phyloP scores from a whole-genome alignment of 352 stramenopile genomes.

The Pythium monospermum region DNA sequence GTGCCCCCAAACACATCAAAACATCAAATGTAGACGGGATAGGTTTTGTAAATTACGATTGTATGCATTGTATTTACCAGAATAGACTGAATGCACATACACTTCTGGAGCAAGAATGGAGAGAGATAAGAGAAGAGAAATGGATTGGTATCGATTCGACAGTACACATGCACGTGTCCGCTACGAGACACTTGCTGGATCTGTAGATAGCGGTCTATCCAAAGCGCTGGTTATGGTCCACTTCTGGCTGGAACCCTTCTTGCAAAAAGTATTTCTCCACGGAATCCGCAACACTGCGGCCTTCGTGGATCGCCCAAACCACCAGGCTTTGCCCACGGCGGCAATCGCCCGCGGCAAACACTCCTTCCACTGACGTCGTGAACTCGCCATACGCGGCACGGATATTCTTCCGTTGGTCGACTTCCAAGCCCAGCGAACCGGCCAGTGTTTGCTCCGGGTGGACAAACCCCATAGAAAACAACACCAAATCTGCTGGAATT shows the following conservation, averaged over 20 bases:
- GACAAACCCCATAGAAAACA: conserved; percentile 98
- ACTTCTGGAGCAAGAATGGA: not conserved
- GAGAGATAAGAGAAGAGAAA: not conserved
- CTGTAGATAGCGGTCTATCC: conserved; percentile 27
- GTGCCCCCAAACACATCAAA: not conserved
- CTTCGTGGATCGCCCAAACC: conserved; percentile 98
- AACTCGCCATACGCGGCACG: conserved; percentile 92
- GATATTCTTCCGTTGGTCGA: conserved; percentile 94
- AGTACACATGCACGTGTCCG: too few relatives aligned
- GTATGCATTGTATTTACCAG: conserved; percentile 13
- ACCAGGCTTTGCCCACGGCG: conserved; percentile 96
- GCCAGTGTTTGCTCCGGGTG: conserved; percentile 91
- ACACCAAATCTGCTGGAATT: conserved; percentile 92
- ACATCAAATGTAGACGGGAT: conserved; percentile 7
- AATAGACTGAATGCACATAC: conserved; percentile 22
- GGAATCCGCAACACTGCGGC: conserved; percentile 88
- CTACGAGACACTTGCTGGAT: too few relatives aligned
- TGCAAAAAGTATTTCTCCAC: conserved; percentile 83
- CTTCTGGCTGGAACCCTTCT: conserved; percentile 71
- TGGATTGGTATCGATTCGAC: not conserved
- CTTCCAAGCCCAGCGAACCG: conserved; percentile 85
- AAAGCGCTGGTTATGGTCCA: conserved; percentile 78
- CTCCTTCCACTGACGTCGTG: conserved; percentile 91
- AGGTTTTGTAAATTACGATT: conserved; percentile 13
- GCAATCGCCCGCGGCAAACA: conserved; percentile 97